Evolutionary conservation across 1,284 basidiomycete species (phyloP), one percentile per base, ranked within the genome.

Genomic region (Amylostereum chailletii): DNA sequence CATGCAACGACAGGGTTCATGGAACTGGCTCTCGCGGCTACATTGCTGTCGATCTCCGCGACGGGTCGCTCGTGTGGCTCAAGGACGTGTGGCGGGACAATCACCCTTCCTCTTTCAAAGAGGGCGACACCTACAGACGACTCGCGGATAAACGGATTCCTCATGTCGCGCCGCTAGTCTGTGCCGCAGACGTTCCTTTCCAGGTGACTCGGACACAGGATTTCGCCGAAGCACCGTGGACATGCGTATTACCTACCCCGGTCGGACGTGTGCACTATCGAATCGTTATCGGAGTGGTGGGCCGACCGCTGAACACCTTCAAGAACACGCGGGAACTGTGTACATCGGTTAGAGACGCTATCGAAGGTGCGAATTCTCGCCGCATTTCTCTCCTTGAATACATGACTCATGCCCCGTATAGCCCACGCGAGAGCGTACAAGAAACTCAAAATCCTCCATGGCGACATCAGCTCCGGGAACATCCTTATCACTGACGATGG

Each of bases 391-490:
- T 29, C 9, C n/a, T 27, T 26, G 32, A 19, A 36, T 9, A 33
- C 29, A 26, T 8, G 10, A 19, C 6, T 19, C 11, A 27, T 6
- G 29, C n/a, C 5, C 5, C 39, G 11, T 19, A 40, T 33, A 52
- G 51, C 36, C 9, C 31, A 45, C 31, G 38, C 32, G 29, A 7
- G 9, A 5, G 47, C 47, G 9, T 48, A 37, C 34, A 34, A 41
- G 10, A 40, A 37, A 7, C 30, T 11, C 7, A 36, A 49, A 7
- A 37, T 53, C 2, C 36, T 55, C 9, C 56, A 58, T 50, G 51
- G 53, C n/a, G 56, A 58, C 45, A 48, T 58, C 33, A 58, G 49
- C 38, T 19, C 38, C 5, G 49, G 49, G 4, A 56, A 58, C 45
- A 47, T 55, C 41, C 49, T 54, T 34, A 36, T 53, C 39, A 33